Percentiles rank a stretch among this genome's conserved stretches.
Conservation (phyloP, 208 protist genomes). For the Trypanosoma theileri region DNA sequence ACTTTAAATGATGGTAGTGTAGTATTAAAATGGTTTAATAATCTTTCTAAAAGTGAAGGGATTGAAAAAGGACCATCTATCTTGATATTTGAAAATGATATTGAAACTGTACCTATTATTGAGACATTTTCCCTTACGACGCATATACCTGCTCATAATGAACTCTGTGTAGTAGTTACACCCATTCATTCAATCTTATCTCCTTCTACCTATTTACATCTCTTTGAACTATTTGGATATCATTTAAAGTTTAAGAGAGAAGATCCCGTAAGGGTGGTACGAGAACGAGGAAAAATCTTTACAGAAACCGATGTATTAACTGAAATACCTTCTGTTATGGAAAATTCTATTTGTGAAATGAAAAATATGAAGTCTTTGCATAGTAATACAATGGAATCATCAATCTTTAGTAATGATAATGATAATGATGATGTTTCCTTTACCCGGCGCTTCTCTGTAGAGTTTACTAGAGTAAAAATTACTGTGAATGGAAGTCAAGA, state of each 20-base stretch:
- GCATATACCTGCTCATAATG: neutral
- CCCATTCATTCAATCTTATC: constrained; percentile 14
- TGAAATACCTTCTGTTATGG: neutral
- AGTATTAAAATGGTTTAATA: constrained; percentile 18
- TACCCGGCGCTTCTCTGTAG: constrained; percentile 1
- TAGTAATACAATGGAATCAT: too few species aligned
- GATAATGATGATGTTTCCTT: neutral
- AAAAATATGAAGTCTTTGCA: too few species aligned
- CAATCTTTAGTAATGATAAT: neutral
- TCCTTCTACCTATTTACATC: constrained; percentile 12
- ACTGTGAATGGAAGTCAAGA: neutral
- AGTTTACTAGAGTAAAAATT: neutral
- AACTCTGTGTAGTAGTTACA: constrained; percentile 2
- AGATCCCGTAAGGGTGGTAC: neutral
- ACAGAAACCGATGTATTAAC: neutral
- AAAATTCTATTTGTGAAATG: neutral
- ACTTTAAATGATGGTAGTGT: constrained; percentile 14
- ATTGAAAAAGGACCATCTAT: constrained; percentile 3
- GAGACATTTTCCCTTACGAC: constrained; percentile 13
- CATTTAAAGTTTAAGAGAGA: constrained; percentile 5
- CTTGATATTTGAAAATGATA: constrained; percentile 5
- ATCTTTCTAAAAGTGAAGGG: neutral
- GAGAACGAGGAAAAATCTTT: neutral
- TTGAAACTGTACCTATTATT: constrained; percentile 12
- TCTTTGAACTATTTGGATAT: constrained; percentile 16